phyloP scores from a whole-genome alignment of 805 yeast species.

The Danielia oregonensis region DNA sequence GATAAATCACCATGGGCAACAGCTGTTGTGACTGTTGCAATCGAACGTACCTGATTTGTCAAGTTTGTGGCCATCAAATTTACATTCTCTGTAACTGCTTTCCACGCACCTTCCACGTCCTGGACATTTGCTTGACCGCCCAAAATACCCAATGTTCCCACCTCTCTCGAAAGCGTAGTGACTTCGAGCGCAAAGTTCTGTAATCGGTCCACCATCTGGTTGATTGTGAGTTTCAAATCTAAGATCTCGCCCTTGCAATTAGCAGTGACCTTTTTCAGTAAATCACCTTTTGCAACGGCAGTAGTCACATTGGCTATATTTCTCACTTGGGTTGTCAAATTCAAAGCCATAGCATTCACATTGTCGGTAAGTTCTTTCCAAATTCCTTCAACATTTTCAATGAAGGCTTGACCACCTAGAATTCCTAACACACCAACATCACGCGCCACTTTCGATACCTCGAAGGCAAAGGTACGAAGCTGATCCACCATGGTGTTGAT shows the following conservation, averaged over 20 bases:
- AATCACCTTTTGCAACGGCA: constrained; percentile 81
- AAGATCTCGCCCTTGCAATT: constrained; percentile 58
- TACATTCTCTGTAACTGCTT: constrained; percentile 46
- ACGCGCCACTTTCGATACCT: constrained; percentile 81
- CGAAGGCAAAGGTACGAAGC: constrained; percentile 76
- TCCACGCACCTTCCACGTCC: constrained; percentile 51
- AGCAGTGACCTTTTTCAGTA: constrained; percentile 80
- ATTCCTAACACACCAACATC: constrained; percentile 90
- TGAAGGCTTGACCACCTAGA: constrained; percentile 83
- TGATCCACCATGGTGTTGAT: constrained; percentile 89
- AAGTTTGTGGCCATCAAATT: constrained; percentile 47
- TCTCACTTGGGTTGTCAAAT: constrained; percentile 83
- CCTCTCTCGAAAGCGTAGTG: constrained; percentile 44
- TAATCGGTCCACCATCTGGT: constrained; percentile 50
- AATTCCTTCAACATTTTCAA: constrained; percentile 76
- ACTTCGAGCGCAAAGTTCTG: constrained; percentile 46
- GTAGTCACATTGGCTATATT: constrained; percentile 85
- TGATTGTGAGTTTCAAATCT: constrained; percentile 44
- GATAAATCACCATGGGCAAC: constrained; percentile 88
- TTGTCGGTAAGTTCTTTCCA: constrained; percentile 87
- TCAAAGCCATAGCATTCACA: constrained; percentile 86
- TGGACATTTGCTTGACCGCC: constrained; percentile 52
- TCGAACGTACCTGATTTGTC: constrained; percentile 78
- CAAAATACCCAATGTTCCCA: constrained; percentile 44
- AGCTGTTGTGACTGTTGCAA: constrained; percentile 87